These are phyloP conservation scores for Eragrostis nindensis DNA, from an alignment of 176 grass and related monocot genomes.

Conservation along the genomic window DNA sequence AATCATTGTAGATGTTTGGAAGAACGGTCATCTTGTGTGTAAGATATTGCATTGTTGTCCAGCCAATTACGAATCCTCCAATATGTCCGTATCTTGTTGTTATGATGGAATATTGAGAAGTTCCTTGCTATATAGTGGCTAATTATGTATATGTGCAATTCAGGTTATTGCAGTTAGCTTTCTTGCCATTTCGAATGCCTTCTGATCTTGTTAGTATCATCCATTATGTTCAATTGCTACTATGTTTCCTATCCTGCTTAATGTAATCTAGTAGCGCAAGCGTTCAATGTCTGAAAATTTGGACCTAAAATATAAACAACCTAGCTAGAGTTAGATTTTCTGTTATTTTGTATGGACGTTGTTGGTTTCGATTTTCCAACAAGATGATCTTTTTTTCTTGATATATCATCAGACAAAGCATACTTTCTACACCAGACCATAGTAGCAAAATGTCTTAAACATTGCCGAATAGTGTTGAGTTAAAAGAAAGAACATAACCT, in stretches of 20 bases:
- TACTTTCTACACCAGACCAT: background rate
- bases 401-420: background rate
- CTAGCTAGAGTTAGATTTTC: background rate
- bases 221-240: too few relatives aligned
- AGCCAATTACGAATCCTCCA: background rate
- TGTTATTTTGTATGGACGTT: background rate
- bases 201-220: too few relatives aligned
- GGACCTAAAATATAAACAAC: background rate
- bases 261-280: background rate
- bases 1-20: background rate
- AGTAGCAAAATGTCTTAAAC: background rate
- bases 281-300: background rate
- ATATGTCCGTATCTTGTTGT: background rate
- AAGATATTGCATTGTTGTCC: background rate
- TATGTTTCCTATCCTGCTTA: background rate
- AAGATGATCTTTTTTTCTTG: background rate
- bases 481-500: too few relatives aligned
- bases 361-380: background rate
- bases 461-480: background rate
- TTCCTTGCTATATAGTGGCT: background rate
- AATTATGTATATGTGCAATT: background rate
- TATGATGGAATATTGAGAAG: background rate
- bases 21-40: background rate
- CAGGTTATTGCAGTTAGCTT: background rate
- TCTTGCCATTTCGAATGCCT: too few relatives aligned